Base-by-base conservation (phyloP, 768 basidiomycete species). In the Lactarius psammicola region DNA sequence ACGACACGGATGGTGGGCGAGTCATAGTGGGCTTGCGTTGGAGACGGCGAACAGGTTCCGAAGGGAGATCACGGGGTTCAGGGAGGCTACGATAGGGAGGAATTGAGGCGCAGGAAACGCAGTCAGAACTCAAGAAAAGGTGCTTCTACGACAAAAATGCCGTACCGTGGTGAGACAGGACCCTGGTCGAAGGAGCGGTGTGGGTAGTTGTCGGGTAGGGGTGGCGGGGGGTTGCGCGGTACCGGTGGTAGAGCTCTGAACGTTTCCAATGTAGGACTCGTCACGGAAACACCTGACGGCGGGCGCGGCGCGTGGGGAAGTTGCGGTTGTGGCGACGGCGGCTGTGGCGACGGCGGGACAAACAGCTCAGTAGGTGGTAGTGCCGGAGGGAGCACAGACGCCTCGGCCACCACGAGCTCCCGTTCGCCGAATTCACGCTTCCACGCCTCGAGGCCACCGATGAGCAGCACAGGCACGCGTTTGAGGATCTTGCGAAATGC, bases 361-460 rank as follows among this genome's bases (percentile, higher is more conserved):
- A 44, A 38, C 26, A 46, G 53, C 33, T 62, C 61, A 3, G 66
- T 13, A 23, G 62, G n/a, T 2, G 40, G 42, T 17, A 51, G 66
- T 26, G 57, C 15, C n/a, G 36, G 34, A n/a, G 60, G 38, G 10
- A 3, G 33, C 8, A 65, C 28, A 23, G 51, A 46, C n/a, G 30
- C 67, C 56, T 26, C 73, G 70, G 20, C 70, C 63, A 31, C 75
- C 69, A 59, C 71, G 58, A 81, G 72, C 62, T 77, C 77, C 1
- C 74, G 74, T 20, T 80, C 80, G 1, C 84, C 81, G 56, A 89
- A 75, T 55, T 84, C 82, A 58, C 74, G 78, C 72, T 82, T 85
- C 94, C 95, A 98, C 3, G 87, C 91, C 56, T 87, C 83, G 56
- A 93, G 78, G 1, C 96, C 96, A 3, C 95, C 96, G 5, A 88